phyloP scores from a whole-genome alignment of 1,284 basidiomycete species.

The Rhodotorula sp. region DNA sequence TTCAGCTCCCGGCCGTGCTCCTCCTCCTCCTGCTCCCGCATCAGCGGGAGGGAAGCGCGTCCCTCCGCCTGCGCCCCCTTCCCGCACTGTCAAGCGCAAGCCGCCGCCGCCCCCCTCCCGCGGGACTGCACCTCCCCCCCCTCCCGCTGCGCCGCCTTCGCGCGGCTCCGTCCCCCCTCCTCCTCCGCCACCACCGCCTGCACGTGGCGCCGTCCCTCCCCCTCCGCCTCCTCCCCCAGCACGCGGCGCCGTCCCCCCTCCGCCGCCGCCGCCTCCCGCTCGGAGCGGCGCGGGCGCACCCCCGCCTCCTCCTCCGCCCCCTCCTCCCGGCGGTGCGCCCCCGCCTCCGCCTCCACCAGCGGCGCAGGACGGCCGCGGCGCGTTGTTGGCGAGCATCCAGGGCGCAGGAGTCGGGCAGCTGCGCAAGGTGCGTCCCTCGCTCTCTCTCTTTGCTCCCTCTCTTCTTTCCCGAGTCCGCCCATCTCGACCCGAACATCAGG shows the following conservation, averaged over 20 bases:
- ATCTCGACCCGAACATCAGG: no score
- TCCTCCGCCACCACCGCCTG: slow-evolving; percentile 14
- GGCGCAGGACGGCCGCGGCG: slow-evolving; percentile 54
- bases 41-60: slow-evolving; percentile 9
- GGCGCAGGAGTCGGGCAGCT: slow-evolving; percentile 71
- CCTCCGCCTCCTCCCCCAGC: background rate
- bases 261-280: slow-evolving; percentile 12
- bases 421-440: slow-evolving; percentile 61
- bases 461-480: no score
- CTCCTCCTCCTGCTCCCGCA: slow-evolving; percentile 5
- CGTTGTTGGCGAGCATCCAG: slow-evolving; percentile 68
- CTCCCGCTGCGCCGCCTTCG: slow-evolving; percentile 13
- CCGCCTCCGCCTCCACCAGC: background rate
- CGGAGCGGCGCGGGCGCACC: background rate
- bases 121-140: slow-evolving; percentile 18
- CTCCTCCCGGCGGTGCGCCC: background rate
- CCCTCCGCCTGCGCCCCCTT: slow-evolving; percentile 34
- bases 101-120: slow-evolving; percentile 37
- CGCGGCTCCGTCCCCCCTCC: no score
- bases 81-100: slow-evolving; percentile 32
- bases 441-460: background rate
- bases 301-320: slow-evolving; percentile 11
- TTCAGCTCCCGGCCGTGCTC: slow-evolving; percentile 14
- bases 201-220: background rate
- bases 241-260: background rate